Conservation (phyloP, 345 rosid species). For the Euclidium syriacum region DNA sequence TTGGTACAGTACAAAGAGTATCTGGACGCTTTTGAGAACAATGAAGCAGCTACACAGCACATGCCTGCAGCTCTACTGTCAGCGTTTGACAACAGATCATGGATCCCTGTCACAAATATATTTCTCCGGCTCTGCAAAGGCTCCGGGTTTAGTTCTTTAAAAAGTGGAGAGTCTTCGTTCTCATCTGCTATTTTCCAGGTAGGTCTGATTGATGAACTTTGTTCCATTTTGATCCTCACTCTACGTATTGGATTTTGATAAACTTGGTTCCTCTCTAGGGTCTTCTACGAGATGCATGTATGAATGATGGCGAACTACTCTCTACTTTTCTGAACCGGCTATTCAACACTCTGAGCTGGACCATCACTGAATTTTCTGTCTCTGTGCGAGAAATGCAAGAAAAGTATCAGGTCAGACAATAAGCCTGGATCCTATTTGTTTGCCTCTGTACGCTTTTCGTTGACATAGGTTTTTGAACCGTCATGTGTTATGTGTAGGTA, state of each 20-base stretch:
- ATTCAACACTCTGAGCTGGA: constrained; percentile 97
- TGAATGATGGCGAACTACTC: constrained; percentile 57
- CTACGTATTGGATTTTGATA: background rate
- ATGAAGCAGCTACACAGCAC: constrained; percentile 69
- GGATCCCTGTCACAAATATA: constrained; percentile 93
- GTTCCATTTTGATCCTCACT: background rate
- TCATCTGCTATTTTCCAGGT: constrained; percentile 88
- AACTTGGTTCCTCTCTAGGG: constrained; percentile 34
- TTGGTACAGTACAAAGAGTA: constrained; percentile 86
- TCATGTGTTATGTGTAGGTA: constrained; percentile 41
- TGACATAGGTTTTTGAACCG: constrained; percentile 1
- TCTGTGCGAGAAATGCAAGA: constrained; percentile 96
- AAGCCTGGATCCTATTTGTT: constrained; percentile 3
- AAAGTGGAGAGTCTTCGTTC: constrained; percentile 77
- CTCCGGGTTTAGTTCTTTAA: constrained; percentile 73
- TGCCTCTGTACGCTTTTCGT: background rate
- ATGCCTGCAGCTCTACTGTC: constrained; percentile 75
- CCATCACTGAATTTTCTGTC: constrained; percentile 94
- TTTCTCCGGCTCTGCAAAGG: constrained; percentile 85
- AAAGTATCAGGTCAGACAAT: constrained; percentile 59
- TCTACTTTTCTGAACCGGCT: constrained; percentile 88
- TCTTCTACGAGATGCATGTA: constrained; percentile 76
- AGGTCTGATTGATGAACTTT: constrained; percentile 1
- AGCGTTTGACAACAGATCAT: constrained; percentile 92
- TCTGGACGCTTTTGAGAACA: constrained; percentile 78